Evolutionary conservation across 73 alveolate species (phyloP), one percentile per base, ranked within the genome.

Genomic region (Blepharisma japonicum): DNA sequence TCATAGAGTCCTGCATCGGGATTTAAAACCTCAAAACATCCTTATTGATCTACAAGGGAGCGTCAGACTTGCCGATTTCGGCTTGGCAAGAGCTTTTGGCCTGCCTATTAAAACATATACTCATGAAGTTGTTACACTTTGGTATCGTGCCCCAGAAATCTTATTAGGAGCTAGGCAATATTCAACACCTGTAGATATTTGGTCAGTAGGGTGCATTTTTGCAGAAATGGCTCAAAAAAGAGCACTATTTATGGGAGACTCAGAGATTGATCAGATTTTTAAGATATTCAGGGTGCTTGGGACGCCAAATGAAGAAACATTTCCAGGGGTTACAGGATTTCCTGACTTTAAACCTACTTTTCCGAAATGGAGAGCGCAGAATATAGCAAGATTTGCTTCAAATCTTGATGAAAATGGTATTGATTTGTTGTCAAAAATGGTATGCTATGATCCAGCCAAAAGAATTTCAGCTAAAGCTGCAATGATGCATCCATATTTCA

Each of bases 161-260:
- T 87, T 95, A 54, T 78, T 95, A 55, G 89, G 94, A 32, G 90
- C 86, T 71, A 86, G 85, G 56, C 71, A 85, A 71, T 95, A 95
- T 83, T 84, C 93, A 76, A 86, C 94, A 20, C 96, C 99, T 18
- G 97, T 96, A 25, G 99, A 96, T 83, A 90, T 94, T 51, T 96
- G 99, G 99, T 90, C 98, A 56, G 90, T 96, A 2, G 99, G 99
- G 11, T 94, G 98, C 77, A 96, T 96, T 45, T 89, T 94, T 85
- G 96, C 97, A 56, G 99, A 96, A 83, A 86, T 96, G 96, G 95
- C 94, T 61, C 93, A 88, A 49, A 88, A 89, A 77, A 87, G 79
- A 74, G 96, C 98, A 8, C 89, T 96, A 47, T 96, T 96, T 79
- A 91, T 92, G 70, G 99, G 98, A 9, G 98, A 96, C 85, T 92